Evolutionary conservation across 1,284 basidiomycete genomes (phyloP).

Genomic region (Macrocystidia cucumis): DNA sequence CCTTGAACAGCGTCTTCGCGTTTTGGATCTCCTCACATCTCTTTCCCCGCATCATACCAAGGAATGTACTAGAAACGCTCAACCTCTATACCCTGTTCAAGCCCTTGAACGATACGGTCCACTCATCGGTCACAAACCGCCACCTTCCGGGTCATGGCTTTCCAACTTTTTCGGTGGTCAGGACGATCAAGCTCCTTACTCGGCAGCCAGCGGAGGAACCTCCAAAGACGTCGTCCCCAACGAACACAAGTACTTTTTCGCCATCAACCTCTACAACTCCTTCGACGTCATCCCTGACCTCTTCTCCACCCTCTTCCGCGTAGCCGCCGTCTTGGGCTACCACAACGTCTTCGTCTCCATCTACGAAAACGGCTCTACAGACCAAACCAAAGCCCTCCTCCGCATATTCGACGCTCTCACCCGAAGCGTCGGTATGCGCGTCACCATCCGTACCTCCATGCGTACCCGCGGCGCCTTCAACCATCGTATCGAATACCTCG

Average conservation of each 20-base stretch:
- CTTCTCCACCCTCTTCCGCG: constrained; percentile 91
- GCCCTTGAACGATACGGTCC: constrained; percentile 62
- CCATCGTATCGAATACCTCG: constrained; percentile 96
- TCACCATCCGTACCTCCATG: constrained; percentile 86
- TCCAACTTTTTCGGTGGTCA: constrained; percentile 39
- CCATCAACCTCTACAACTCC: constrained; percentile 97
- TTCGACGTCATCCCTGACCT: constrained; percentile 96
- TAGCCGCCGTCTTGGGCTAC: constrained; percentile 84
- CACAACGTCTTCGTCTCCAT: constrained; percentile 96
- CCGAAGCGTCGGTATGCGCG: constrained; percentile 79
- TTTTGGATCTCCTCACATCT: constrained; percentile 80
- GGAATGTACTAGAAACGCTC: constrained; percentile 80
- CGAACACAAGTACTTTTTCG: constrained; percentile 95
- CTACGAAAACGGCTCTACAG: constrained; percentile 94
- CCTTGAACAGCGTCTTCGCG: constrained; percentile 72
- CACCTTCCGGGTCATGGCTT: constrained; percentile 58
- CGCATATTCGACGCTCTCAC: constrained; percentile 90
- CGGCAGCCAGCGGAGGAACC: constrained; percentile 19
- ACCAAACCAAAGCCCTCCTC: constrained; percentile 93
- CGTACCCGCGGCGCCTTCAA: constrained; percentile 93
- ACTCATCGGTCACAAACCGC: constrained; percentile 70
- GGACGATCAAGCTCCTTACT: constrained; percentile 34
- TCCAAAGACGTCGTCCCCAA: constrained; percentile 38
- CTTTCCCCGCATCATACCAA: constrained; percentile 87
- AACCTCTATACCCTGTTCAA: constrained; percentile 79